phyloP scores from a whole-genome alignment of 805 yeast species.

The Zygoascus tannicola region DNA sequence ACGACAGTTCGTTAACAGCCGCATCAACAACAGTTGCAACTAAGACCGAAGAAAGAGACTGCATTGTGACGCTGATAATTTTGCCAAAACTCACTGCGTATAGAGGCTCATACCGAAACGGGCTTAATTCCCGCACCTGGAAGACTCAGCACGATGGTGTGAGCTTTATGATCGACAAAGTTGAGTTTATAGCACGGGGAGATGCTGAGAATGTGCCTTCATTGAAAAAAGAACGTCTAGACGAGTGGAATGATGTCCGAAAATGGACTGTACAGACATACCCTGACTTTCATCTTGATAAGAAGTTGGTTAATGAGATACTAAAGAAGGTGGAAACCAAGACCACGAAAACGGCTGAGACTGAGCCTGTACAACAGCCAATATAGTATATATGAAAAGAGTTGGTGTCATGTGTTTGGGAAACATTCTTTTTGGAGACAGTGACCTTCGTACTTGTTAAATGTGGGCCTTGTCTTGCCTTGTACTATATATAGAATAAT shows the following conservation, averaged over 20 bases:
- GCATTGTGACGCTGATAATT: constrained; percentile 48
- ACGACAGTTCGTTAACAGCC: background rate
- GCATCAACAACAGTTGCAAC: constrained; percentile 1
- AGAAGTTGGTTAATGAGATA: too few species aligned
- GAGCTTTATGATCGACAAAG: constrained; percentile 53
- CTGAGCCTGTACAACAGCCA: too few species aligned
- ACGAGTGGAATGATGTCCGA: constrained; percentile 24
- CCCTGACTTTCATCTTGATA: constrained; percentile 13
- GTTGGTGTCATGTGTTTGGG: too few species aligned
- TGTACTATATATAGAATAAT: too few species aligned
- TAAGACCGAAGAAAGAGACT: constrained; percentile 29
- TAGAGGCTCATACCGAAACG: constrained; percentile 56
- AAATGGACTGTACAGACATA: constrained; percentile 6
- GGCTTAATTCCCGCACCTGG: constrained; percentile 74
- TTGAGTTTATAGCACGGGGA: constrained; percentile 30
- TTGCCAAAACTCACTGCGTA: constrained; percentile 64
- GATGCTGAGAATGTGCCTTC: constrained; percentile 26
- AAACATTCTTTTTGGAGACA: too few species aligned
- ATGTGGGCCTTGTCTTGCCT: too few species aligned
- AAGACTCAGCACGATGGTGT: constrained; percentile 64
- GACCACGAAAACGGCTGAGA: too few species aligned
- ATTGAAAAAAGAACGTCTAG: constrained; percentile 24
- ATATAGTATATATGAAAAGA: too few species aligned
- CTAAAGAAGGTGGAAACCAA: too few species aligned
- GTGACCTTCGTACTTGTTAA: too few species aligned